Evolutionary conservation across 2,329 filamentous ascomycete species (phyloP), one percentile per base, ranked within the genome.

Genomic region (Fusarium decemcellulare): DNA sequence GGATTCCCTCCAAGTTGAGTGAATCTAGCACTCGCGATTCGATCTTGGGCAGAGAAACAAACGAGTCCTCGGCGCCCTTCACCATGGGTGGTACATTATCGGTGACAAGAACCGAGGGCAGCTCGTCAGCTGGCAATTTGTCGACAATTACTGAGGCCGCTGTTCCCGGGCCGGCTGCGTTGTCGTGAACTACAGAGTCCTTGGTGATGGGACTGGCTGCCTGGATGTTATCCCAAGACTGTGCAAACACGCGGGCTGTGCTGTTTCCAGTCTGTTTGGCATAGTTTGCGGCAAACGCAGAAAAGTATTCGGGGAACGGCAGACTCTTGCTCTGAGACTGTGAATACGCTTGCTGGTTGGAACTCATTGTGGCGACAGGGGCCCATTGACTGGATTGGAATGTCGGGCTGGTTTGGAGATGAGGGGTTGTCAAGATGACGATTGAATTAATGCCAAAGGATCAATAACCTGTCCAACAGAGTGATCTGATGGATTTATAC

Each of bases 161-260:
- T 2, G 74, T 76, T 8, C 78, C 78, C 0, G 78, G 78, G 0
- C 78, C 77, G 6, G 77, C 76, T 9, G 77, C 78, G 55, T 75
- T 78, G 43, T 79, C 78, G 54, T 79, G 78, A 8, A 79, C 60
- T 8, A 72, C 42, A 0, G 76, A 78, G 2, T 67, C 47, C 11
- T 70, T 64, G 8, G 51, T 72, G 11, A 79, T 63, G 9, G 72
- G 71, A 0, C 32, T 58, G 14, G 43, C 52, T 4, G 51, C 46
- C 15, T 67, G 57, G 5, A 78, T 67, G 2, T 73, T 67, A 8
- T 63, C 44, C 5, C 73, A 43, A 2, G 53, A 59, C 3, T 55
- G 10, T 5, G 59, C 68, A 42, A 79, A 74, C 6, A 74, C 42
- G 53, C 68, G 59, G 8, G 67, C 67, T 1, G 77, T 78, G 34